phyloP scores from a whole-genome alignment of 176 grass and related monocot genomes.

The Oryza nivara region DNA sequence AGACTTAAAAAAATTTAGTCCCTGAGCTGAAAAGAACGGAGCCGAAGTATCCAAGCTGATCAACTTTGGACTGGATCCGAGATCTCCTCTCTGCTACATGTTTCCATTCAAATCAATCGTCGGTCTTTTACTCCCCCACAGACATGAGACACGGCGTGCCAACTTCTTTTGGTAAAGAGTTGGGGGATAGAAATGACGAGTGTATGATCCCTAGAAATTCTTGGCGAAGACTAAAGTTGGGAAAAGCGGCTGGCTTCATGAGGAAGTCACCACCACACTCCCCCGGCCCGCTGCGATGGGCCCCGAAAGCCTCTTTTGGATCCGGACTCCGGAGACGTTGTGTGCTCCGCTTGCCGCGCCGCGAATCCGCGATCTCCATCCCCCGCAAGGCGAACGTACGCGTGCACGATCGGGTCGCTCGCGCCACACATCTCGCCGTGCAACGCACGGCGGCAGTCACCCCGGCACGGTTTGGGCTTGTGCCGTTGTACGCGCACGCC shows the following conservation, averaged over 20 bases:
- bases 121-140: neutral
- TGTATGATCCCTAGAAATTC: conserved; percentile 24
- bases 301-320: conserved; percentile 13
- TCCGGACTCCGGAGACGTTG: neutral
- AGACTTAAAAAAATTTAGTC: too few species aligned
- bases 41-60: conserved; percentile 9
- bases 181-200: neutral
- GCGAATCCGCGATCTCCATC: too few species aligned
- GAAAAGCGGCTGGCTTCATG: conserved; percentile 9
- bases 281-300: neutral
- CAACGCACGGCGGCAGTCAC: too few species aligned
- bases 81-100: conserved; percentile 1
- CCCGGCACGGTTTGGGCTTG: too few species aligned
- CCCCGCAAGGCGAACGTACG: too few species aligned
- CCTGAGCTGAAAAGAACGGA: too few species aligned
- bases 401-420: neutral
- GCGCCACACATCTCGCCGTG: too few species aligned
- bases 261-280: neutral
- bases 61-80: conserved; percentile 15
- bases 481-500: too few species aligned
- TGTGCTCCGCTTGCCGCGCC: neutral
- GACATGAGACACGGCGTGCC: neutral
- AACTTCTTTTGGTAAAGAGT: conserved; percentile 25
- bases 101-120: conserved; percentile 37
- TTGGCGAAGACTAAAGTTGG: conserved; percentile 17